Percentiles rank a stretch among this genome's conserved stretches.
phyloP scores from a whole-genome alignment of 805 yeast species.

The Yarrowia phangngaensis region DNA sequence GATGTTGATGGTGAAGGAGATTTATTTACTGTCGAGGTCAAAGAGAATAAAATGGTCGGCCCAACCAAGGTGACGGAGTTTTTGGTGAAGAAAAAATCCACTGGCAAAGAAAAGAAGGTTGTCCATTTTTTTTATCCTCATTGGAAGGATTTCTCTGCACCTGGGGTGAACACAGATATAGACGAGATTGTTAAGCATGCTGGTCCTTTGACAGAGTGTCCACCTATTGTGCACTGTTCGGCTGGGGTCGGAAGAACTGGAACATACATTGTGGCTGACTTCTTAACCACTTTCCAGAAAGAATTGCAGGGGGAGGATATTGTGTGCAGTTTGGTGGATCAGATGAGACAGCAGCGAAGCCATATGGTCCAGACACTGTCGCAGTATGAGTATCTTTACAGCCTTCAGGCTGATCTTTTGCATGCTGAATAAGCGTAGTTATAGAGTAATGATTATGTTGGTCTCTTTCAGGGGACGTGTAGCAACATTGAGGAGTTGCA shows the following conservation, averaged over 20 bases:
- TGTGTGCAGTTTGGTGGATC: constrained; percentile 36
- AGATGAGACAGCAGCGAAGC: constrained; percentile 43
- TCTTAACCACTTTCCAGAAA: constrained; percentile 44
- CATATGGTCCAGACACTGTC: constrained; percentile 44
- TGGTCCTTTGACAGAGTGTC: constrained; percentile 38
- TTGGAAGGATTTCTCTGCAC: constrained; percentile 82
- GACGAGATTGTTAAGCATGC: constrained; percentile 49
- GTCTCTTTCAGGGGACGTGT: too few species aligned
- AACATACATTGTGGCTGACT: constrained; percentile 71
- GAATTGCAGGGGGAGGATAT: constrained; percentile 32
- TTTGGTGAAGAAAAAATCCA: neutral
- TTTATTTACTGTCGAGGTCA: neutral
- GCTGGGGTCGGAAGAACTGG: constrained; percentile 99
- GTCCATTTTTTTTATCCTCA: constrained; percentile 60
- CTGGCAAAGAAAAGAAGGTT: constrained; percentile 17
- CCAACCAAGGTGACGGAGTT: constrained; percentile 20
- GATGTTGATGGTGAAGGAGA: constrained; percentile 20
- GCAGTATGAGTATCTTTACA: constrained; percentile 42
- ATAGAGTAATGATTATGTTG: too few species aligned
- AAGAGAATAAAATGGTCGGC: neutral
- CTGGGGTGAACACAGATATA: constrained; percentile 44
- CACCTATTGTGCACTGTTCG: constrained; percentile 81
- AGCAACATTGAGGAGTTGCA: too few species aligned
- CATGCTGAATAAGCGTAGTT: constrained; percentile 3
- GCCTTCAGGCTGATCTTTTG: constrained; percentile 9